phyloP scores from a whole-genome alignment of 2,329 filamentous ascomycete species.

The Aspergillus sp. region DNA sequence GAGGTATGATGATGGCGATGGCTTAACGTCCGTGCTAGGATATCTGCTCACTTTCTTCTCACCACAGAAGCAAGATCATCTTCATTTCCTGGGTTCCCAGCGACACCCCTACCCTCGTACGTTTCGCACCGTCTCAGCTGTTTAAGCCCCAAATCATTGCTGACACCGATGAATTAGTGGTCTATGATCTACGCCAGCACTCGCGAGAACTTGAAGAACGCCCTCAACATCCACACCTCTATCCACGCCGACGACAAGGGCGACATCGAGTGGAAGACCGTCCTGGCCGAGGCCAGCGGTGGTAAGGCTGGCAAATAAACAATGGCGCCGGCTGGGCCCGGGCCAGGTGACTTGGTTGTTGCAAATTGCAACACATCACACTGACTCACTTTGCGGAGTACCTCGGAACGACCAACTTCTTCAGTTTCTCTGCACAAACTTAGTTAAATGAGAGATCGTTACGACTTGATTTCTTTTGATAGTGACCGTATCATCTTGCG shows the following conservation, averaged over 20 bases:
- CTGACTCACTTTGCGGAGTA: conserved; percentile 21
- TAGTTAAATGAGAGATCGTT: conserved; percentile 43
- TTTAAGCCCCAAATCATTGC: conserved; percentile 1
- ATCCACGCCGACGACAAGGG: conserved; percentile 46
- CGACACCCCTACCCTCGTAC: conserved; percentile 44
- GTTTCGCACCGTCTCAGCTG: conserved; percentile 15
- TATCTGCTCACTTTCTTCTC: conserved; percentile 21
- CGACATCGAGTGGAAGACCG: conserved; percentile 47
- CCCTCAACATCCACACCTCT: conserved; percentile 46
- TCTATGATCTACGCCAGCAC: conserved; percentile 56
- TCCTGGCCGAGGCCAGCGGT: conserved; percentile 44
- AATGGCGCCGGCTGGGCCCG: conserved; percentile 39
- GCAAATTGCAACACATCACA: conserved; percentile 21
- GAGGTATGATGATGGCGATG: conserved; percentile 38
- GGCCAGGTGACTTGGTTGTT: conserved; percentile 28
- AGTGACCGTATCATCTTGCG: conserved; percentile 25
- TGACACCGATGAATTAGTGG: conserved; percentile 35
- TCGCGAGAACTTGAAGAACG: conserved; percentile 51
- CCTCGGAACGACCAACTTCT: conserved; percentile 30
- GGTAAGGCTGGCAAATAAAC: conserved; percentile 44
- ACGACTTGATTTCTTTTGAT: conserved; percentile 35
- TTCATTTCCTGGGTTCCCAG: conserved; percentile 54
- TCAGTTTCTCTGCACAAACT: conserved; percentile 34
- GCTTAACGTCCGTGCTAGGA: neutral
- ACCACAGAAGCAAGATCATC: conserved; percentile 51